phyloP scores from a whole-genome alignment of 257 asterid genomes.

The Capsicum chinense region DNA sequence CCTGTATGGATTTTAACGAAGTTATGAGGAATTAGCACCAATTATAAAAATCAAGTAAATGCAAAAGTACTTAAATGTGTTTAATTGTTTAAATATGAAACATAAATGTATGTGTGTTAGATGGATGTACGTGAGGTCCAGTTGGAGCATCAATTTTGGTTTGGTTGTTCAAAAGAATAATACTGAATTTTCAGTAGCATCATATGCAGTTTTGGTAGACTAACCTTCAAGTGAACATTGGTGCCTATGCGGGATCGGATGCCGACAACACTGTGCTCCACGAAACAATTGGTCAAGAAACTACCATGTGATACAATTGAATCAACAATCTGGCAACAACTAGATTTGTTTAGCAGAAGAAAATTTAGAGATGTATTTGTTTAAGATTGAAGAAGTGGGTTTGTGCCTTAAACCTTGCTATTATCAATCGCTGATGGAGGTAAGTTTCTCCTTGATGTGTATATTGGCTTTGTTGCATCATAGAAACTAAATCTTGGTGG shows the following conservation, averaged over 20 bases:
- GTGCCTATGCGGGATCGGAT: slow-evolving; percentile 87
- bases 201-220: not conserved
- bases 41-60: not conserved
- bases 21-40: slow-evolving; percentile 8
- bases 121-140: not conserved
- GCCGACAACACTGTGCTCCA: slow-evolving; percentile 94
- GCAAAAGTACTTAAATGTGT: not conserved
- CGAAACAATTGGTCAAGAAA: slow-evolving; percentile 72
- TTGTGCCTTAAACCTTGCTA: slow-evolving; percentile 67
- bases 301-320: slow-evolving; percentile 91
- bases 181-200: slow-evolving; percentile 16
- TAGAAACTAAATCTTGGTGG: slow-evolving; percentile 97
- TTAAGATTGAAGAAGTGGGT: not conserved
- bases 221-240: slow-evolving; percentile 75
- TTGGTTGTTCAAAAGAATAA: not conserved
- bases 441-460: slow-evolving; percentile 91
- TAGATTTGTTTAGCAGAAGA: not conserved
- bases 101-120: not conserved
- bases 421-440: slow-evolving; percentile 89
- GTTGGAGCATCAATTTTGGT: not conserved
- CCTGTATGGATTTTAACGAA: slow-evolving; percentile 49
- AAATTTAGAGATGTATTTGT: not conserved
- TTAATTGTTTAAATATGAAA: not conserved
- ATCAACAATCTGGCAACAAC: slow-evolving; percentile 72
- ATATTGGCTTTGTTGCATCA: slow-evolving; percentile 90